phyloP scores from a whole-genome alignment of 2,329 filamentous ascomycete species.

The Penicillium sp. region DNA sequence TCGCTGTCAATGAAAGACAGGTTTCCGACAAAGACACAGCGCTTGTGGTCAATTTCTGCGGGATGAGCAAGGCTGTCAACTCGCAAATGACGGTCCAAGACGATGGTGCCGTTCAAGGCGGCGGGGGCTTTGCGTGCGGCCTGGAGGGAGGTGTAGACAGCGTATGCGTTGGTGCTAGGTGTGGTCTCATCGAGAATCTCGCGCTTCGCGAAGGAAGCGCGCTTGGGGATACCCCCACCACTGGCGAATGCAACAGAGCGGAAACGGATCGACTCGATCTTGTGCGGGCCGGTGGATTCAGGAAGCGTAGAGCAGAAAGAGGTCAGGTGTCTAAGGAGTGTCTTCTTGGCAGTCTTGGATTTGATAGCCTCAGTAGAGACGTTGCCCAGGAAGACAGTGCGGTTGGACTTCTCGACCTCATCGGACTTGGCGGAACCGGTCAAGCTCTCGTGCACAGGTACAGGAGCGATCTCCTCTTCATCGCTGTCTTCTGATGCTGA shows the following conservation, averaged over 20 bases:
- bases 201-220: conserved; percentile 89
- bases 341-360: conserved; percentile 76
- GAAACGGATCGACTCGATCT: conserved; percentile 88
- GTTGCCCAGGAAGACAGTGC: conserved; percentile 91
- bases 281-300: conserved; percentile 56
- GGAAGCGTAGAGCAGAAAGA: conserved; percentile 63
- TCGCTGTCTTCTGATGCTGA: conserved; percentile 30
- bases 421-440: conserved; percentile 33
- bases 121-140: conserved; percentile 74
- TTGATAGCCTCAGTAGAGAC: conserved; percentile 80
- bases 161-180: conserved; percentile 91
- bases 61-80: conserved; percentile 92
- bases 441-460: conserved; percentile 41
- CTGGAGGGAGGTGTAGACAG: conserved; percentile 72
- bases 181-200: conserved; percentile 88
- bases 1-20: conserved; percentile 95
- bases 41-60: conserved; percentile 73
- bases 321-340: conserved; percentile 71
- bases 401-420: conserved; percentile 78
- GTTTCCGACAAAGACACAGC: conserved; percentile 95
- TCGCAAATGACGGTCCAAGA: conserved; percentile 83
- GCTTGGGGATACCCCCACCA: conserved; percentile 71
- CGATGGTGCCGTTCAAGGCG: conserved; percentile 75
- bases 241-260: conserved; percentile 84
- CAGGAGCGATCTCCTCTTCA: conserved; percentile 26